phyloP scores from a whole-genome alignment of 169 alveolate genomes.

The Miamiensis avidus region DNA sequence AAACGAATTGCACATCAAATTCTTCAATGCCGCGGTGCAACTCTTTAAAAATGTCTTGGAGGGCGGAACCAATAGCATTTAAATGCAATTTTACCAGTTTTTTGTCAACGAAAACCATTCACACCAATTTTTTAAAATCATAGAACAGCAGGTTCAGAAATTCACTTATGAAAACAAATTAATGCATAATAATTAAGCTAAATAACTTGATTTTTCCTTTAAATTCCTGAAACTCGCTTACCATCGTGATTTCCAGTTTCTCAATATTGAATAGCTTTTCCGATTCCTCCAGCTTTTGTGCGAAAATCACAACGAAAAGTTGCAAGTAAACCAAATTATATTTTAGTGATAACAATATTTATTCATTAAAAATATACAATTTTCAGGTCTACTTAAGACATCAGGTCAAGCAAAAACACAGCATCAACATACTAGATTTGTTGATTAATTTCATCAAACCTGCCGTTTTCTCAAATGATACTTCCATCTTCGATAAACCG shows the following conservation, averaged over 20 bases:
- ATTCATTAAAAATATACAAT: too few relatives aligned
- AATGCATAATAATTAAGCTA: too few relatives aligned
- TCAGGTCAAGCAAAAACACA: not conserved
- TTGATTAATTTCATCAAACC: not conserved
- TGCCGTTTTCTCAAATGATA: not conserved
- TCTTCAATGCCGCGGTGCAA: not conserved
- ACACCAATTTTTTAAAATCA: not conserved
- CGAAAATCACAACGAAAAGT: not conserved
- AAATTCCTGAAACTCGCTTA: not conserved
- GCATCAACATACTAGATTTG: not conserved
- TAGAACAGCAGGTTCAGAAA: not conserved
- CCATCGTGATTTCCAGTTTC: not conserved
- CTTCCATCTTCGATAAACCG: not conserved
- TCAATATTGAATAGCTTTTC: not conserved
- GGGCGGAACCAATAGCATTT: not conserved
- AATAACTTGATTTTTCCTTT: not conserved
- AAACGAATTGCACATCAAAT: not conserved
- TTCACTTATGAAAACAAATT: too few relatives aligned
- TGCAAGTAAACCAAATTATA: not conserved
- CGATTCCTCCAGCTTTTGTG: not conserved
- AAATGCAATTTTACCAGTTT: not conserved
- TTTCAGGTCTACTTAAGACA: not conserved
- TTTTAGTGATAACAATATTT: too few relatives aligned
- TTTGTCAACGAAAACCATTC: not conserved
- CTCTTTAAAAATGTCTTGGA: not conserved